A percentile compares a stretch with the other conserved stretches of the same genome.
Evolutionary conservation across 495 filamentous ascomycete genomes (phyloP).

Genomic region (Neurospora sp.): DNA sequence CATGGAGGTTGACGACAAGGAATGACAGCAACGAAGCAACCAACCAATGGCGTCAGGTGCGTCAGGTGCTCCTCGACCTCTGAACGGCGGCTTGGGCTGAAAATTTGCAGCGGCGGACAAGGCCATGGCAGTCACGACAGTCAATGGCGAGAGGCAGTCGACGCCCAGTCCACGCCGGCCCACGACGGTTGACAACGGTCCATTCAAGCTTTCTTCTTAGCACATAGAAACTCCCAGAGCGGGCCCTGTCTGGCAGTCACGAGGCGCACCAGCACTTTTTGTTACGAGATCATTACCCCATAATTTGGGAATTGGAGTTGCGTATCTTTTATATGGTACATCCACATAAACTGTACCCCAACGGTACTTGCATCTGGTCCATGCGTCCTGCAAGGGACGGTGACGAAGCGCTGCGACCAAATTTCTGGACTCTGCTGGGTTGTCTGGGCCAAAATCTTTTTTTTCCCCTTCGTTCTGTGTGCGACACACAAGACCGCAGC

Average conservation of each 20-base stretch:
- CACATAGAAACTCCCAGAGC: slow-evolving; percentile 21
- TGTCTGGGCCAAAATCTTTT: not conserved
- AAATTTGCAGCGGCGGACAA: not conserved
- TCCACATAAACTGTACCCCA: slow-evolving; percentile 7
- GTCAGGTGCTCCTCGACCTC: not conserved
- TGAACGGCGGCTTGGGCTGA: not conserved
- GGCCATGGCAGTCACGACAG: not conserved
- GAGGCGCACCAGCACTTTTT: slow-evolving; percentile 13
- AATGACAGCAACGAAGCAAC: not conserved
- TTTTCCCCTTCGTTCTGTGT: not conserved
- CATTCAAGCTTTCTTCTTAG: slow-evolving; percentile 19
- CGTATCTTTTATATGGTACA: slow-evolving; percentile 6
- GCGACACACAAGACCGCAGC: slow-evolving; percentile 7
- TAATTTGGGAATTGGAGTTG: slow-evolving; percentile 9
- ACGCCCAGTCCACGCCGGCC: not conserved
- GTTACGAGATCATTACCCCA: slow-evolving; percentile 27
- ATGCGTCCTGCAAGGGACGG: slow-evolving; percentile 17
- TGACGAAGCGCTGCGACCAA: slow-evolving; percentile 7
- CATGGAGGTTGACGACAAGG: not conserved
- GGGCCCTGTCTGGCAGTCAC: slow-evolving; percentile 19
- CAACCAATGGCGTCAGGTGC: not conserved
- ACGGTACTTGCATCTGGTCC: not conserved
- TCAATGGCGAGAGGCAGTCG: not conserved
- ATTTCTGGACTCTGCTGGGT: slow-evolving; percentile 1
- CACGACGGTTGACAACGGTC: not conserved